Evolutionary conservation across 116 monocot genomes (phyloP).

Genomic region (Dioscorea cayenensis): DNA sequence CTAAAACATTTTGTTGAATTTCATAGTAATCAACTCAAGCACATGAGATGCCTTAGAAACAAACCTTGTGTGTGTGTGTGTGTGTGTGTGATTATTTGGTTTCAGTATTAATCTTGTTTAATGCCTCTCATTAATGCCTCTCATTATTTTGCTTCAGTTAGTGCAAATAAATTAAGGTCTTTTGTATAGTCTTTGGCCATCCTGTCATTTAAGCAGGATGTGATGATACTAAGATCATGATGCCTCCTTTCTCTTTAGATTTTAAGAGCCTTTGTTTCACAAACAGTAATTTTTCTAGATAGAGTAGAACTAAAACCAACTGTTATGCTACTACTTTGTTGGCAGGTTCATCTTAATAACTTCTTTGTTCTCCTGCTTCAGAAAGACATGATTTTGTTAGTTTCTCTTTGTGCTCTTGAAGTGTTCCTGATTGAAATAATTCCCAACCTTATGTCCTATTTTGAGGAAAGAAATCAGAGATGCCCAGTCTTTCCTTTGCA

Average conservation of each 20-base stretch:
- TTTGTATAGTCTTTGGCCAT: too few species aligned
- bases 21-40: background rate
- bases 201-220: background rate
- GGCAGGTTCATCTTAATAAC: slow-evolving; percentile 52
- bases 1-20: background rate
- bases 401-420: too few species aligned
- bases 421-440: too few species aligned
- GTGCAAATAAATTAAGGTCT: background rate
- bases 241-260: slow-evolving; percentile 52
- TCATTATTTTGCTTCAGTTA: slow-evolving; percentile 21
- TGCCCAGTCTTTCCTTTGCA: too few species aligned
- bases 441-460: too few species aligned
- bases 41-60: too few species aligned
- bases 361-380: too few species aligned
- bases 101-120: slow-evolving; percentile 50
- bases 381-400: too few species aligned
- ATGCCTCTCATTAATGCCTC: slow-evolving; percentile 53
- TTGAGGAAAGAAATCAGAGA: too few species aligned
- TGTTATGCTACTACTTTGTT: slow-evolving; percentile 83
- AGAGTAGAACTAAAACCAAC: slow-evolving; percentile 84
- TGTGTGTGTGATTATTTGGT: slow-evolving; percentile 27
- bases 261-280: slow-evolving; percentile 65
- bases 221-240: slow-evolving; percentile 16
- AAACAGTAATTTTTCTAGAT: slow-evolving; percentile 51
- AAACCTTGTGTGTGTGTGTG: background rate